A percentile compares a stretch with the other conserved stretches of the same genome.
Conservation (phyloP, 2,329 filamentous ascomycete species). For the Arthrobotrys musiformis region DNA sequence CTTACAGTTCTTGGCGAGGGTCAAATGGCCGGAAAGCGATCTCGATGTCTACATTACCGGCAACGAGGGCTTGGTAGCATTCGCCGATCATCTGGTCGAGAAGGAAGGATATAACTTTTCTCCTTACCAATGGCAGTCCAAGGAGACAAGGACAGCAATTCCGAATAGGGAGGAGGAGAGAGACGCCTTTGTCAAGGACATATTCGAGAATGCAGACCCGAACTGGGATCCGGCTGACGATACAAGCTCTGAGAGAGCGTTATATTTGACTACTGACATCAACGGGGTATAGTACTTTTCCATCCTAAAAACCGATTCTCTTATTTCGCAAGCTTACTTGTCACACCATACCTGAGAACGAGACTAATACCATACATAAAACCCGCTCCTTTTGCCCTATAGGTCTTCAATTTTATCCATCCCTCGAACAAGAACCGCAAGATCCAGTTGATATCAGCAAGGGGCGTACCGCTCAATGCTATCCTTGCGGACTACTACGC, state of each 20-base stretch:
- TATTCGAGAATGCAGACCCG: background rate
- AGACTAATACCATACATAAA: too few species aligned
- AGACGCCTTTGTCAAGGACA: background rate
- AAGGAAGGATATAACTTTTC: conserved; percentile 29
- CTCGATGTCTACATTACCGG: conserved; percentile 42
- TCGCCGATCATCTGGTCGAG: conserved; percentile 14
- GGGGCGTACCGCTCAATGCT: conserved; percentile 1
- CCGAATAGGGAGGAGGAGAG: background rate
- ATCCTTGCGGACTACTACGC: conserved; percentile 46
- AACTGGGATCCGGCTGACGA: background rate
- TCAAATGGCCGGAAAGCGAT: conserved; percentile 43
- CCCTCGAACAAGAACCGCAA: background rate
- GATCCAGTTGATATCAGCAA: conserved; percentile 39
- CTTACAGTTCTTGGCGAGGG: conserved; percentile 44
- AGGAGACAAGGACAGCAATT: background rate
- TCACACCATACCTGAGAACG: too few species aligned
- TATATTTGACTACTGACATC: conserved; percentile 2
- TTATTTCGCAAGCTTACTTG: background rate
- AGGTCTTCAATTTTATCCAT: conserved; percentile 49
- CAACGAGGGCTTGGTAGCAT: background rate
- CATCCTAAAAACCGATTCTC: background rate
- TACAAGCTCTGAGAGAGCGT: background rate
- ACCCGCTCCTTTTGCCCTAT: background rate
- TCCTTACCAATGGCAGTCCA: conserved; percentile 42
- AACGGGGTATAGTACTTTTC: conserved; percentile 14